A percentile compares a stretch with the other conserved stretches of the same genome.
These are phyloP conservation scores for Solanum dulcamara DNA, from an alignment of 257 asterid genomes.

Conservation along the genomic window DNA sequence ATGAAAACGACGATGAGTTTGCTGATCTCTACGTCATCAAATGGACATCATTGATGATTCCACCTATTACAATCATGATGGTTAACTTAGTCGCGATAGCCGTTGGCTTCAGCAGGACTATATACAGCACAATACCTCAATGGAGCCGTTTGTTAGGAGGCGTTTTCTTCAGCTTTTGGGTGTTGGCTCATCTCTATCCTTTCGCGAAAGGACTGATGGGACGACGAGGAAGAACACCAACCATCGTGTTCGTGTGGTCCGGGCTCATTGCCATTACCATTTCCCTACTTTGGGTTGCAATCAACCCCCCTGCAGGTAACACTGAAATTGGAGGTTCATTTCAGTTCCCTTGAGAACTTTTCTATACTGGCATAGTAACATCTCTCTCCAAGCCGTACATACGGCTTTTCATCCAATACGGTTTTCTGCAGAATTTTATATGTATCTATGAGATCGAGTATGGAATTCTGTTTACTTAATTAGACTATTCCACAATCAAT, in stretches of 20 bases:
- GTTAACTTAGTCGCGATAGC: slow-evolving; percentile 67
- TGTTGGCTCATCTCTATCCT: slow-evolving; percentile 69
- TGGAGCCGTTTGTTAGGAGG: slow-evolving; percentile 88
- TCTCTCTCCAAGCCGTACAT: background rate
- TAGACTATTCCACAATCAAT: background rate
- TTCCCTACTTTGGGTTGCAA: slow-evolving; percentile 75
- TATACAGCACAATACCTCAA: slow-evolving; percentile 70
- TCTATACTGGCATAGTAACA: background rate
- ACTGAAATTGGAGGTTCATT: slow-evolving; percentile 71
- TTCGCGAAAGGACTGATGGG: slow-evolving; percentile 88
- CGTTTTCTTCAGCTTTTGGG: slow-evolving; percentile 90
- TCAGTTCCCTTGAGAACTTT: slow-evolving; percentile 44
- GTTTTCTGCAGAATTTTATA: background rate
- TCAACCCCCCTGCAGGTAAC: slow-evolving; percentile 53
- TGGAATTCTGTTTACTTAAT: background rate
- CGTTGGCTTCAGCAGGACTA: slow-evolving; percentile 70
- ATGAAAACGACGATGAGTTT: slow-evolving; percentile 55
- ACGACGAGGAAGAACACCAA: slow-evolving; percentile 69
- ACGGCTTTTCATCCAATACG: background rate
- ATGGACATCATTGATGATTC: slow-evolving; percentile 72
- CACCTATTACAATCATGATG: slow-evolving; percentile 66
- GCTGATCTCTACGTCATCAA: slow-evolving; percentile 60
- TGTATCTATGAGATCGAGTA: background rate
- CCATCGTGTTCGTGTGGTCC: slow-evolving; percentile 79
- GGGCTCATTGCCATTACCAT: slow-evolving; percentile 78